These are phyloP conservation scores for Glycine latifolia DNA, from an alignment of 306 rosid genomes.

Conservation along the genomic window DNA sequence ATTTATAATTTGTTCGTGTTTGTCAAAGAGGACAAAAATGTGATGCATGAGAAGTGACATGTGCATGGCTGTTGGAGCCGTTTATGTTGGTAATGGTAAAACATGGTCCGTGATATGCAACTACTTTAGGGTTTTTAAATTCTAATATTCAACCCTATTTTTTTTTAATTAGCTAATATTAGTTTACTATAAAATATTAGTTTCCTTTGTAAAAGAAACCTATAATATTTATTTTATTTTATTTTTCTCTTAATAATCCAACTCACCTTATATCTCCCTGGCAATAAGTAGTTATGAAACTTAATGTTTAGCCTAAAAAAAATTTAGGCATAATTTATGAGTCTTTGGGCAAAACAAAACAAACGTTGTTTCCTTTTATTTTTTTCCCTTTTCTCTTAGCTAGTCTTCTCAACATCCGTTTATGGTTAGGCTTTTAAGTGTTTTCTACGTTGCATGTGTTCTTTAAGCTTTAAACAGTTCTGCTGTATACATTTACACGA, in stretches of 20 bases:
- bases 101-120: neutral
- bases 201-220: too few species aligned
- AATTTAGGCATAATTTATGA: neutral
- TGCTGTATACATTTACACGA: neutral
- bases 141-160: neutral
- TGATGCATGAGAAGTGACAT: constrained; percentile 36
- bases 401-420: neutral
- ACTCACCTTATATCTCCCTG: too few species aligned
- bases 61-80: constrained; percentile 33
- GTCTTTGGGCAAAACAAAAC: neutral
- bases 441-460: neutral
- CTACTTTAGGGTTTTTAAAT: neutral
- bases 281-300: too few species aligned
- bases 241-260: too few species aligned
- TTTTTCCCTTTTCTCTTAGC: neutral
- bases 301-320: too few species aligned
- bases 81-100: neutral
- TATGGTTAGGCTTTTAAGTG: neutral
- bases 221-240: too few species aligned
- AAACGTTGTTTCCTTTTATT: neutral
- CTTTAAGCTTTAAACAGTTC: neutral
- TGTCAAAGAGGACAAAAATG: constrained; percentile 13
- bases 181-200: too few species aligned
- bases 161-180: too few species aligned
- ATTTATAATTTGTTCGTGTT: neutral